These are phyloP conservation scores for Xylaria intraflava DNA, from an alignment of 495 filamentous ascomycete species.

Conservation along the genomic window DNA sequence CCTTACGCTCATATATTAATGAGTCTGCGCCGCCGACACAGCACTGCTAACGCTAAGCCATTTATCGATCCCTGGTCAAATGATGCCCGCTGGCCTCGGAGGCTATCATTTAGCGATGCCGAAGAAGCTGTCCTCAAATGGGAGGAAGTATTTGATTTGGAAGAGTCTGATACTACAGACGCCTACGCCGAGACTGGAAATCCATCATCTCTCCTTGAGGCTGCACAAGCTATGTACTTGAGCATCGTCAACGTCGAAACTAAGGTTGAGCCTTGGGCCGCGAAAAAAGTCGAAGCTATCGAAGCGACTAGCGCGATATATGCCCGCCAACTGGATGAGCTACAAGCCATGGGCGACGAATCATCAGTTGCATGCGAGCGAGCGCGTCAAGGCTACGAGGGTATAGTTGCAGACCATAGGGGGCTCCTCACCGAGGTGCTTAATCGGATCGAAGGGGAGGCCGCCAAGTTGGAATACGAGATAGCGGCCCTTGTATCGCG, in stretches of 20 bases:
- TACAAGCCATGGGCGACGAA: constrained; percentile 65
- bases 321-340: constrained; percentile 52
- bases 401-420: constrained; percentile 61
- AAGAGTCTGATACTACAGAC: constrained; percentile 16
- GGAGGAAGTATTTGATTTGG: constrained; percentile 42
- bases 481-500: constrained; percentile 71
- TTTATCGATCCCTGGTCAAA: constrained; percentile 31
- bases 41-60: constrained; percentile 34
- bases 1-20: constrained; percentile 15
- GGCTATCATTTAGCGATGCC: constrained; percentile 83
- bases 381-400: constrained; percentile 57
- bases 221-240: constrained; percentile 53
- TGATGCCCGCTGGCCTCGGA: constrained; percentile 64
- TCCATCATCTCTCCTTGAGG: constrained; percentile 39
- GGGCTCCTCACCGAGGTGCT: constrained; percentile 62
- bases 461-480: constrained; percentile 92
- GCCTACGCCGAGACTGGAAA: constrained; percentile 28
- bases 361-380: constrained; percentile 56
- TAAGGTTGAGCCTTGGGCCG: constrained; percentile 58
- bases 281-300: constrained; percentile 54
- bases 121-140: constrained; percentile 78
- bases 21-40: constrained; percentile 42
- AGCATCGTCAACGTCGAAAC: constrained; percentile 43
- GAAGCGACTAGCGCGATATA: constrained; percentile 57
- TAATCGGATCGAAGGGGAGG: constrained; percentile 74